These are phyloP conservation scores for Cryptococcus wingfieldii DNA, from an alignment of 1,284 basidiomycete species.

Conservation along the genomic window DNA sequence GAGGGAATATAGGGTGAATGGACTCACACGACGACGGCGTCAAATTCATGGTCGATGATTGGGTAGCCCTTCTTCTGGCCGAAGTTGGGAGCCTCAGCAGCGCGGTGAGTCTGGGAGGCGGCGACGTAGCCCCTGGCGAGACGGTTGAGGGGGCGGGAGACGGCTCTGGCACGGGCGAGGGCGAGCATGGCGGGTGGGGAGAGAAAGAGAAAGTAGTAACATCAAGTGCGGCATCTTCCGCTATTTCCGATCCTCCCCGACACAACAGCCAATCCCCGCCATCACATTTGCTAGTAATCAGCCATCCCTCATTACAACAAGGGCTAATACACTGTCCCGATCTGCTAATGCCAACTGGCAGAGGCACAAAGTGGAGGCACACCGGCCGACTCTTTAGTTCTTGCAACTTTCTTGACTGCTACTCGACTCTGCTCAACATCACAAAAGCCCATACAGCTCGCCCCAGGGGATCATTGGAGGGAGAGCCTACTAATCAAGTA, in stretches of 20 bases:
- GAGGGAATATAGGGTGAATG: background rate
- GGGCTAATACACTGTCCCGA: no score
- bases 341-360: no score
- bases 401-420: no score
- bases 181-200: constrained; percentile 10
- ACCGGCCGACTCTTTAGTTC: no score
- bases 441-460: no score
- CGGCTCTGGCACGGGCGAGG: constrained; percentile 7
- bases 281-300: background rate
- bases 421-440: no score
- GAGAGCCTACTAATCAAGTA: no score
- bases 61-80: constrained; percentile 62
- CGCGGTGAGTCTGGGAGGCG: constrained; percentile 41
- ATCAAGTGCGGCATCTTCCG: background rate
- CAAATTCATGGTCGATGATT: constrained; percentile 92
- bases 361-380: no score
- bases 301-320: no score
- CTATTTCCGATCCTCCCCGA: background rate
- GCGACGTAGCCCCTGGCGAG: constrained; percentile 34
- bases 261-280: background rate
- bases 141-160: constrained; percentile 10
- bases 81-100: constrained; percentile 46
- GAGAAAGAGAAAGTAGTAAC: no score
- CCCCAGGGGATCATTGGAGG: no score
- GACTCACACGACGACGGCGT: constrained; percentile 89